Conservation (phyloP, 441 rosid genomes). For the Hura crepitans region DNA sequence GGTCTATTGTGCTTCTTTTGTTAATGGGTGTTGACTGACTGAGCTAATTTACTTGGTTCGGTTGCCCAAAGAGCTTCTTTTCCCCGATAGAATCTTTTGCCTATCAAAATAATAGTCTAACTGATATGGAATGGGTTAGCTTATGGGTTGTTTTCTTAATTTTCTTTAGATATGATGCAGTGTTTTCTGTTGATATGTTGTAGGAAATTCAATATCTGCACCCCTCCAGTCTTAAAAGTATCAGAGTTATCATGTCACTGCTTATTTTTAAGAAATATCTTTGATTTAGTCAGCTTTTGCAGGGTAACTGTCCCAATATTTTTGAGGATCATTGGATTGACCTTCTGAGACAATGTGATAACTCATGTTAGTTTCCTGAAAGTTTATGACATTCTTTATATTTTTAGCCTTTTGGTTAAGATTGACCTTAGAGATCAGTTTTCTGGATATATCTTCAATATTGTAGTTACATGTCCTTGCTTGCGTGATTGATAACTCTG, state of each 20-base stretch:
- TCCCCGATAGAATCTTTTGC: not conserved
- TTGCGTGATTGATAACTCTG: not conserved
- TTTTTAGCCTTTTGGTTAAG: not conserved
- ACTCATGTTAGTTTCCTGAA: not conserved
- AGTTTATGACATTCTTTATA: not conserved
- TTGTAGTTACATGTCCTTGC: not conserved
- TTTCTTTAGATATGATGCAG: not conserved
- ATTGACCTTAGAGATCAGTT: not conserved
- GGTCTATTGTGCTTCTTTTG: constrained; percentile 8
- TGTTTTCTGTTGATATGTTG: not conserved
- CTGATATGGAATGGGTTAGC: not conserved
- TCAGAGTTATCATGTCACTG: not conserved
- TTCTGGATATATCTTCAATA: not conserved
- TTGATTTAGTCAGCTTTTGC: not conserved
- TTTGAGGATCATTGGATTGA: not conserved
- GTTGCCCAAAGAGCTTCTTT: not conserved
- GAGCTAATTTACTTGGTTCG: constrained; percentile 8
- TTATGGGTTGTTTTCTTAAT: not conserved
- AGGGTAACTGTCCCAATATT: not conserved
- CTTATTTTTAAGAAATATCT: not conserved
- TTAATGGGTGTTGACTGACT: constrained; percentile 6
- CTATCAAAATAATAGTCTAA: not conserved
- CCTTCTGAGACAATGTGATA: not conserved
- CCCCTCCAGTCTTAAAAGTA: not conserved
- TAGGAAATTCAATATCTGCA: not conserved